These are phyloP conservation scores for Lunasporangiospora selenospora DNA, from an alignment of 192 early-diverging fungal genomes.

Conservation along the genomic window DNA sequence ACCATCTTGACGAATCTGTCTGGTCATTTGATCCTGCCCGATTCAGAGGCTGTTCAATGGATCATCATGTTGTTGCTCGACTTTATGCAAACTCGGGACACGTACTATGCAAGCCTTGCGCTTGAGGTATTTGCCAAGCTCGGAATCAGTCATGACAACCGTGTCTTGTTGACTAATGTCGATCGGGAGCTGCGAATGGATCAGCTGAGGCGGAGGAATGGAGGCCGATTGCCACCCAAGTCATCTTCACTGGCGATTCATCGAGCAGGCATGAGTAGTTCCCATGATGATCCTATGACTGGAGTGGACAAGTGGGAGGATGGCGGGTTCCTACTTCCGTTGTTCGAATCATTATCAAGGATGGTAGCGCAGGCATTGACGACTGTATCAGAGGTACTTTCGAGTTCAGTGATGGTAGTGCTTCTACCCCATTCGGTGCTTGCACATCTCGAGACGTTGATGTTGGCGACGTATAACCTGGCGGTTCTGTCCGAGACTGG, in stretches of 20 bases:
- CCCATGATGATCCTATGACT: neutral
- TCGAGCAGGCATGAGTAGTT: neutral
- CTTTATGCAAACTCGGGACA: constrained; percentile 62
- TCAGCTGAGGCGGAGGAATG: constrained; percentile 9
- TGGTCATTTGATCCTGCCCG: constrained; percentile 52
- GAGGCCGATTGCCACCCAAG: constrained; percentile 1
- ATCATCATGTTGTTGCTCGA: constrained; percentile 57
- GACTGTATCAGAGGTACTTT: constrained; percentile 14
- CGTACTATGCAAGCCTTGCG: constrained; percentile 66
- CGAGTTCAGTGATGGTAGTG: neutral
- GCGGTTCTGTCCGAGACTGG: constrained; percentile 35
- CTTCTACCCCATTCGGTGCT: constrained; percentile 42
- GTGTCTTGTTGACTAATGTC: constrained; percentile 47
- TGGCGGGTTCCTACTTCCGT: constrained; percentile 30
- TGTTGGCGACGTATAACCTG: constrained; percentile 62
- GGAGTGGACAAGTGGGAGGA: constrained; percentile 25
- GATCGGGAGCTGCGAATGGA: constrained; percentile 21
- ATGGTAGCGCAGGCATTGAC: constrained; percentile 40
- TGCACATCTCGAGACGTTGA: constrained; percentile 57
- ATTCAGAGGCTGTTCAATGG: constrained; percentile 39
- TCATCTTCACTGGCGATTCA: neutral
- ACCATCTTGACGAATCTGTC: constrained; percentile 71
- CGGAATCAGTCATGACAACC: constrained; percentile 63
- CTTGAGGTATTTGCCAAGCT: constrained; percentile 70
- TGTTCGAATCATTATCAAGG: constrained; percentile 43